Percentiles rank a stretch among this genome's conserved stretches.
phyloP scores from a whole-genome alignment of 768 basidiomycete species.

The Trichaptum fuscoviolaceum region DNA sequence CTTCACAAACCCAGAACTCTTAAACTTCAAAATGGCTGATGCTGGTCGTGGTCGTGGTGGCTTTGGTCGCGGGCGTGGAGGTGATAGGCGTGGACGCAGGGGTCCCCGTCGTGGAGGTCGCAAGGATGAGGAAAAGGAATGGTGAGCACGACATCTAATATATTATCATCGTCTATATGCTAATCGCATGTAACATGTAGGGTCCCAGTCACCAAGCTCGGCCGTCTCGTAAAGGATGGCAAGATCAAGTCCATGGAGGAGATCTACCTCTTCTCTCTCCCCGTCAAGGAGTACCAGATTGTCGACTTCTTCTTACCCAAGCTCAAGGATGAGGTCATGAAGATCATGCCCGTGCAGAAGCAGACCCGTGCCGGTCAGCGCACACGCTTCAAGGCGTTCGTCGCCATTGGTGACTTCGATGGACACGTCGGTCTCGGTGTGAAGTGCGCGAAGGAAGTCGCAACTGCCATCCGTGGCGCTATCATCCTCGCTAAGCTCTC shows the following conservation, averaged over 20 bases:
- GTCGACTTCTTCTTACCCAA: conserved; percentile 99
- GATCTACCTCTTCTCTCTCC: conserved; percentile 99
- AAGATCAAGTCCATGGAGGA: conserved; percentile 99
- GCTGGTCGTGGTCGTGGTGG: conserved; percentile 89
- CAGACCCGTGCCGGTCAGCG: conserved; percentile 99
- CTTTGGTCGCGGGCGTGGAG: conserved; percentile 78
- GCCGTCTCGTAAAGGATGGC: conserved; percentile 97
- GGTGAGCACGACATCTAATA: conserved; percentile 47
- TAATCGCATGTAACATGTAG: conserved; percentile 31
- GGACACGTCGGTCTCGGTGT: conserved; percentile 99
- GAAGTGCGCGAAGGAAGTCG: conserved; percentile 99
- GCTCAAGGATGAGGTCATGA: conserved; percentile 99
- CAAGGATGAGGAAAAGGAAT: conserved; percentile 99
- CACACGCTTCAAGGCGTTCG: conserved; percentile 99
- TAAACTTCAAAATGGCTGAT: conserved; percentile 63
- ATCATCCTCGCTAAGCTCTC: conserved; percentile 99
- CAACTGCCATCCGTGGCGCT: conserved; percentile 98
- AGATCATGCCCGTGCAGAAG: conserved; percentile 99
- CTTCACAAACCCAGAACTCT: neutral
- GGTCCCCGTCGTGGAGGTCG: conserved; percentile 92
- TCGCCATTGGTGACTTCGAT: conserved; percentile 97
- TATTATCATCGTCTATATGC: neutral
- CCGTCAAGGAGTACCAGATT: conserved; percentile 99
- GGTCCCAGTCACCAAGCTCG: conserved; percentile 98
- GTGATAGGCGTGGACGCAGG: conserved; percentile 56